Percentiles rank a stretch among this genome's conserved stretches.
Conservation (phyloP, 495 filamentous ascomycete genomes). For the Aspergillus coremiiformis region DNA sequence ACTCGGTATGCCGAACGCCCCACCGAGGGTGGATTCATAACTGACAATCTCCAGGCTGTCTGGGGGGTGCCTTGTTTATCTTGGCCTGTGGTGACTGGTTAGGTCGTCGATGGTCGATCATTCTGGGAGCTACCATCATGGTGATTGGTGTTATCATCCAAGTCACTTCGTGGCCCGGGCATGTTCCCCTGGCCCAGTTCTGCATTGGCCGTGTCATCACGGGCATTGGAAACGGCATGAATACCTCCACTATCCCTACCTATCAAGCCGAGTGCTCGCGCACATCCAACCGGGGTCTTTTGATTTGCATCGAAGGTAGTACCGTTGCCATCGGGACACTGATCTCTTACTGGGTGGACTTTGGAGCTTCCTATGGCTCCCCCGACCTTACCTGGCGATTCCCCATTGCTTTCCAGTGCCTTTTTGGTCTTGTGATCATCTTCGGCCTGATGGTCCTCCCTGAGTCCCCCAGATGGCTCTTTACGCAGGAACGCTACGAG, state of each 20-base stretch:
- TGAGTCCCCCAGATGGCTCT: constrained; percentile 70
- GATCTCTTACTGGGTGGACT: constrained; percentile 84
- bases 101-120: constrained; percentile 59
- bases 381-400: constrained; percentile 65
- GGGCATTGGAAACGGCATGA: constrained; percentile 72
- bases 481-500: constrained; percentile 56
- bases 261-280: constrained; percentile 74
- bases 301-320: constrained; percentile 80
- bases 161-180: constrained; percentile 44
- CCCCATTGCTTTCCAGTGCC: constrained; percentile 77
- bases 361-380: constrained; percentile 63
- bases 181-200: constrained; percentile 55
- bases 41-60: constrained; percentile 34
- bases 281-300: constrained; percentile 67
- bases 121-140: constrained; percentile 61
- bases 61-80: constrained; percentile 65
- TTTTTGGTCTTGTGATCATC: constrained; percentile 63
- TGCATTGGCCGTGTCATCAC: constrained; percentile 68
- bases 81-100: constrained; percentile 61
- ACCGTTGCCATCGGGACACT: constrained; percentile 67
- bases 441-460: constrained; percentile 60
- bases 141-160: constrained; percentile 73
- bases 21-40: background rate
- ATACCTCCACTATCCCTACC: constrained; percentile 69
- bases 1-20: constrained; percentile 34